Evolutionary conservation across 129 eudicot genomes (phyloP).

Genomic region (Artemisia annua): DNA sequence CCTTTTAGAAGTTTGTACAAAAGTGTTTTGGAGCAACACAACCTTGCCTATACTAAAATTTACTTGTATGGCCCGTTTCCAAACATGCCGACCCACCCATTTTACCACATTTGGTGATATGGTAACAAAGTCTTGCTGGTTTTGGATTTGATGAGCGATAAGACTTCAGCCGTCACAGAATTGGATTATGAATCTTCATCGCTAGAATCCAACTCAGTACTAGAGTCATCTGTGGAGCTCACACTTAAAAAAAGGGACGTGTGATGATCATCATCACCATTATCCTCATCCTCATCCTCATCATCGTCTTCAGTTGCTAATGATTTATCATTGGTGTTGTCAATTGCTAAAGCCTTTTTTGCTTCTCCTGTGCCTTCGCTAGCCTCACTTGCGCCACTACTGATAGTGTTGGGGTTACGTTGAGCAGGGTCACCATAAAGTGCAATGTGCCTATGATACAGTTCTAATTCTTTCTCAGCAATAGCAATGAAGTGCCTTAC

Average conservation of each 20-base stretch:
- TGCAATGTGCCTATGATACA: too few relatives aligned
- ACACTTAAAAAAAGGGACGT: constrained; percentile 27
- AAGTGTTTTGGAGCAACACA: too few relatives aligned
- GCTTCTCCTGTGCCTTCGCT: too few relatives aligned
- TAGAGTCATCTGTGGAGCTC: constrained; percentile 30
- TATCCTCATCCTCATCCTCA: constrained; percentile 20
- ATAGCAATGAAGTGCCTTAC: constrained; percentile 82
- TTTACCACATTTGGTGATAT: background rate
- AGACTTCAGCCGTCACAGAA: constrained; percentile 7
- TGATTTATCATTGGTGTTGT: constrained; percentile 3
- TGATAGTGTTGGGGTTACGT: too few relatives aligned
- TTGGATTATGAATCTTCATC: constrained; percentile 26
- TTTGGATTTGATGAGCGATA: background rate
- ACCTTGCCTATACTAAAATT: too few relatives aligned
- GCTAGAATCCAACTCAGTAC: constrained; percentile 32
- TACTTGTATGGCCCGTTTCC: too few relatives aligned
- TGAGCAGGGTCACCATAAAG: too few relatives aligned
- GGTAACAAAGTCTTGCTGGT: background rate
- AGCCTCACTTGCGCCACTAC: too few relatives aligned
- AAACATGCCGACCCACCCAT: too few relatives aligned
- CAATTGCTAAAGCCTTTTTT: constrained; percentile 4
- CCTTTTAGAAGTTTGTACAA: too few relatives aligned
- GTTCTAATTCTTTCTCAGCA: constrained; percentile 84
- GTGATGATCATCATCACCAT: constrained; percentile 16
- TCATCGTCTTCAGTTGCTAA: constrained; percentile 18